Evolutionary conservation across 805 yeast species (phyloP).

Genomic region (Metschnikowia baotianmanensis): DNA sequence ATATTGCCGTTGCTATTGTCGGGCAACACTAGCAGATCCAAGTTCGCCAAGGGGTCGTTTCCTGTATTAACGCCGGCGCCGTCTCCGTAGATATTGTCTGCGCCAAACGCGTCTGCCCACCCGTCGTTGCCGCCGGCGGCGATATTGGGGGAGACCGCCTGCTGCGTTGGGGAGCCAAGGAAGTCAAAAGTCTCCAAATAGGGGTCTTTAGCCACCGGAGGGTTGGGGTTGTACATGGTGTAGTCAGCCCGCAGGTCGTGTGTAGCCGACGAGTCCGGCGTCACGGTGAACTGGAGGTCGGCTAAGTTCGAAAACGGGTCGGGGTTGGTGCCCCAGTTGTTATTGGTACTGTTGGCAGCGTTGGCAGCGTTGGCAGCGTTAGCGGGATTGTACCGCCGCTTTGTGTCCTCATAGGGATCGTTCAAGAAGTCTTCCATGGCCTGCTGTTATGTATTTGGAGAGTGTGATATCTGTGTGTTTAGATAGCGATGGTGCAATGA

Average conservation of each 20-base stretch:
- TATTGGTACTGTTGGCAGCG: neutral
- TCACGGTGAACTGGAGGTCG: conserved; percentile 11
- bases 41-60: conserved; percentile 19
- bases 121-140: conserved; percentile 7
- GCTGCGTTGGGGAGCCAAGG: conserved; percentile 18
- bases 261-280: conserved; percentile 1
- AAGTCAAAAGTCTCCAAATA: conserved; percentile 19
- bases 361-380: neutral
- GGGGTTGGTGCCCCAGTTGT: conserved; percentile 1
- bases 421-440: conserved; percentile 14
- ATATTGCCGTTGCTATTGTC: conserved; percentile 16
- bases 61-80: conserved; percentile 8
- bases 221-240: conserved; percentile 2
- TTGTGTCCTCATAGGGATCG: conserved; percentile 12
- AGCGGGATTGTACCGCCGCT: no score
- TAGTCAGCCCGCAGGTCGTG: conserved; percentile 4
- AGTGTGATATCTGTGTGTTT: no score
- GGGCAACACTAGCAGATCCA: conserved; percentile 41
- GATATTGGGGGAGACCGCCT: conserved; percentile 8
- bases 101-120: conserved; percentile 1
- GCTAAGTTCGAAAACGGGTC: conserved; percentile 2
- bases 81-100: conserved; percentile 10
- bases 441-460: neutral
- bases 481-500: no score
- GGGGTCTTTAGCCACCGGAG: conserved; percentile 12